phyloP scores from a whole-genome alignment of 352 stramenopile species.

The Pythium plurisporium region DNA sequence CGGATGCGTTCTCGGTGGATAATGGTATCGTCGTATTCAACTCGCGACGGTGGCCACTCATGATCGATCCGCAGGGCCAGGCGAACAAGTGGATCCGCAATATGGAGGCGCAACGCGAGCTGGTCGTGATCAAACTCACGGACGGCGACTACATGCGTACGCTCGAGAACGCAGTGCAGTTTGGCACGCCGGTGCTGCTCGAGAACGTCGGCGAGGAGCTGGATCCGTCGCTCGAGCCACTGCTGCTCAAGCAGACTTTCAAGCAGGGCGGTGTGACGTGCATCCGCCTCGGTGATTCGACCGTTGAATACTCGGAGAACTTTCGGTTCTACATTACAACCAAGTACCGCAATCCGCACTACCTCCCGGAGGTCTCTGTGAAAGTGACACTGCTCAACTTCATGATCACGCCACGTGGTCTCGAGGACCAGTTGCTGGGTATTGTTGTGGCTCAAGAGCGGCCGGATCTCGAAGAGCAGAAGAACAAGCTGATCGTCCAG shows the following conservation, averaged over 20 bases:
- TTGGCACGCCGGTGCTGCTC: slow-evolving; percentile 88
- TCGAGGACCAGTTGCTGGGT: slow-evolving; percentile 90
- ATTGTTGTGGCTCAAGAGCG: slow-evolving; percentile 91
- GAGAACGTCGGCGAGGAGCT: slow-evolving; percentile 93
- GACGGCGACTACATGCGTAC: slow-evolving; percentile 91
- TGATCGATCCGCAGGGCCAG: slow-evolving; percentile 94
- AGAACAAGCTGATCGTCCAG: slow-evolving; percentile 91
- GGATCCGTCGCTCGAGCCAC: slow-evolving; percentile 89
- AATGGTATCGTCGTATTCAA: slow-evolving; percentile 96
- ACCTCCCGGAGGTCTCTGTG: slow-evolving; percentile 91
- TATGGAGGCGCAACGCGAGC: slow-evolving; percentile 88
- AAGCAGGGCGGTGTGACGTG: slow-evolving; percentile 90
- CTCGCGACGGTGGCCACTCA: slow-evolving; percentile 90
- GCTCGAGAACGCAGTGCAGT: slow-evolving; percentile 91
- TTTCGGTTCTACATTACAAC: slow-evolving; percentile 96
- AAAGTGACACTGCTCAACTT: slow-evolving; percentile 95
- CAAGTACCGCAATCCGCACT: slow-evolving; percentile 92
- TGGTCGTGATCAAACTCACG: slow-evolving; percentile 93
- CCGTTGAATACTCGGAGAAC: slow-evolving; percentile 88
- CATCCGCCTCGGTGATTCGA: slow-evolving; percentile 91
- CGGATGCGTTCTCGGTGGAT: slow-evolving; percentile 91
- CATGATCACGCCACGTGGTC: slow-evolving; percentile 92
- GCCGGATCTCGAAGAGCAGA: slow-evolving; percentile 91
- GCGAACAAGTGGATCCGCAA: slow-evolving; percentile 96
- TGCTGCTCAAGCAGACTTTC: slow-evolving; percentile 94